Conservation (phyloP, 108 stramenopile species). For the Stephanodiscus triporus region DNA sequence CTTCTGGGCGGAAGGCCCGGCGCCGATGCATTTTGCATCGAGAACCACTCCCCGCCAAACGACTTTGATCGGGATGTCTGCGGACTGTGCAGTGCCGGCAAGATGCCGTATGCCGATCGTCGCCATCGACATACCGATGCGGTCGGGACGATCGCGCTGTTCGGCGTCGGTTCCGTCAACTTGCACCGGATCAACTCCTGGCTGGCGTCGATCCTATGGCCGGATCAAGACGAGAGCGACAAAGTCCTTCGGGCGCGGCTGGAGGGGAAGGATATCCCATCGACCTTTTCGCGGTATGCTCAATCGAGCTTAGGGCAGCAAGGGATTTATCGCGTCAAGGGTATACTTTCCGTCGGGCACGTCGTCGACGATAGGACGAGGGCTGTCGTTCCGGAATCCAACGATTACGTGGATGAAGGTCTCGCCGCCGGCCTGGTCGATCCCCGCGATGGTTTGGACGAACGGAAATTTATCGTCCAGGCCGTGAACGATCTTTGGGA, state of each 20-base stretch:
- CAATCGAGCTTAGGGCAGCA: not conserved
- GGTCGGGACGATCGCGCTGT: slow-evolving; percentile 66
- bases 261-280: slow-evolving; percentile 10
- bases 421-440: slow-evolving; percentile 11
- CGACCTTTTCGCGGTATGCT: not conserved
- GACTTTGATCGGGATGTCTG: slow-evolving; percentile 7
- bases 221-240: slow-evolving; percentile 80
- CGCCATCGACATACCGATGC: slow-evolving; percentile 67
- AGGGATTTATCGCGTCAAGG: slow-evolving; percentile 79
- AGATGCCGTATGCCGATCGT: not conserved
- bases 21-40: slow-evolving; percentile 11
- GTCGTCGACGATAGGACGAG: slow-evolving; percentile 18
- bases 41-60: slow-evolving; percentile 10
- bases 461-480: slow-evolving; percentile 71
- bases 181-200: slow-evolving; percentile 65
- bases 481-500: slow-evolving; percentile 91
- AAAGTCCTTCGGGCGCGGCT: slow-evolving; percentile 62
- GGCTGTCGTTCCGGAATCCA: slow-evolving; percentile 28
- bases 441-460: slow-evolving; percentile 46
- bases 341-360: slow-evolving; percentile 63
- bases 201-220: slow-evolving; percentile 85
- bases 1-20: not conserved
- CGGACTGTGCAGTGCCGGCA: slow-evolving; percentile 23
- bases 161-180: slow-evolving; percentile 56
- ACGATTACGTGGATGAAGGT: slow-evolving; percentile 28